Conservation (phyloP, 2,329 filamentous ascomycete species). For the Neophaeococcomyces aloes region DNA sequence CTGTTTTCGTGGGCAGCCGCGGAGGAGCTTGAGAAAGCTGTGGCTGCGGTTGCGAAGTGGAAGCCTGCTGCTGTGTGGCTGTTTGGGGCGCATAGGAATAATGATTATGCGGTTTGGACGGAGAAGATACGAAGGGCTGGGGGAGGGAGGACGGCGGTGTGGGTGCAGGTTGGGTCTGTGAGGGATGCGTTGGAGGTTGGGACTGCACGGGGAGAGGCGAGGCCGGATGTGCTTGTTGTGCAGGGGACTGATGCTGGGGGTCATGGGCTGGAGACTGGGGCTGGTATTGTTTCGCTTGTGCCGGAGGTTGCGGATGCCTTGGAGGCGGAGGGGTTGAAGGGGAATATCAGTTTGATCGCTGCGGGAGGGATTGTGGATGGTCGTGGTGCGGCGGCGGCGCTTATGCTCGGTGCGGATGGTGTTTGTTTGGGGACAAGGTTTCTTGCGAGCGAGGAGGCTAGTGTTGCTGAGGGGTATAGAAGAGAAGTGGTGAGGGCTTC, state of each 20-base stretch:
- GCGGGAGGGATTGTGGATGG: conserved; percentile 46
- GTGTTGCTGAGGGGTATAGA: conserved; percentile 41
- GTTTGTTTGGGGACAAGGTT: conserved; percentile 55
- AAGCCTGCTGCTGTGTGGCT: conserved; percentile 32
- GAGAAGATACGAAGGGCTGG: conserved; percentile 32
- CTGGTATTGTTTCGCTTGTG: conserved; percentile 38
- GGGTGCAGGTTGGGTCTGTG: conserved; percentile 44
- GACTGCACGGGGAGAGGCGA: conserved; percentile 21
- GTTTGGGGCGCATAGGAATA: conserved; percentile 27
- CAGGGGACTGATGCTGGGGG: conserved; percentile 47
- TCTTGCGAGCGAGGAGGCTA: conserved; percentile 42
- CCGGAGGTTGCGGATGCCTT: conserved; percentile 41
- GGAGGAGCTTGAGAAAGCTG: conserved; percentile 23
- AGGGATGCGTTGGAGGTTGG: conserved; percentile 37
- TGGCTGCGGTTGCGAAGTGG: conserved; percentile 26
- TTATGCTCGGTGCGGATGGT: conserved; percentile 44
- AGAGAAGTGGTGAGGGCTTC: conserved; percentile 38
- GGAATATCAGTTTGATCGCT: conserved; percentile 25
- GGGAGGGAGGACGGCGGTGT: conserved; percentile 36
- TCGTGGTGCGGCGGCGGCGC: conserved; percentile 39
- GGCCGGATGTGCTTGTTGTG: conserved; percentile 42
- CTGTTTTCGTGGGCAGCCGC: conserved; percentile 29
- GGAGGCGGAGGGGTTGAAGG: conserved; percentile 8
- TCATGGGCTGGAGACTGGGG: conserved; percentile 38
- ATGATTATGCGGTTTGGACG: conserved; percentile 36